These are phyloP conservation scores for Hanseniaspora clermontiae DNA, from an alignment of 805 yeast genomes.

Conservation along the genomic window DNA sequence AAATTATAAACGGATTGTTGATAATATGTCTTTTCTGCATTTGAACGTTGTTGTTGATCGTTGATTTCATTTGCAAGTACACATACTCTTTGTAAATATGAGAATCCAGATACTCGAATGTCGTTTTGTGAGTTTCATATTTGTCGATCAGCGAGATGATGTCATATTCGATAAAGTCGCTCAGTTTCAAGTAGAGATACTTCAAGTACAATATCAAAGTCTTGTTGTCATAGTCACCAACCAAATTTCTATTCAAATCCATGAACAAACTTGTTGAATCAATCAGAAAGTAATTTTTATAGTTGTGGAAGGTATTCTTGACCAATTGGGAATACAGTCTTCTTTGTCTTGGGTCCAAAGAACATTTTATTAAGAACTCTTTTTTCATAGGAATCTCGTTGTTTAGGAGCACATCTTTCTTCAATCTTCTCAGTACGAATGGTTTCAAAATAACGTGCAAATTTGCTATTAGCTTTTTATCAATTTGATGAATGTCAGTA, in stretches of 20 bases:
- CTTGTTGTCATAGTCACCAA: constrained; percentile 18
- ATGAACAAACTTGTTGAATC: constrained; percentile 42
- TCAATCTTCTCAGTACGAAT: constrained; percentile 69
- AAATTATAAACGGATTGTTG: constrained; percentile 73
- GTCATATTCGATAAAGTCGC: constrained; percentile 26
- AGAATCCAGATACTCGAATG: constrained; percentile 21
- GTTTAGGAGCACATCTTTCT: constrained; percentile 48
- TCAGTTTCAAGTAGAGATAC: constrained; percentile 21
- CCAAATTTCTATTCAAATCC: constrained; percentile 28
- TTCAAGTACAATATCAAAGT: constrained; percentile 1
- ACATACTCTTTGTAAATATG: constrained; percentile 25
- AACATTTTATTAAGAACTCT: constrained; percentile 70
- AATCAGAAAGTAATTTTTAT: constrained; percentile 36
- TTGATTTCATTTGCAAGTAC: constrained; percentile 34
- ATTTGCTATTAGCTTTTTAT: constrained; percentile 43
- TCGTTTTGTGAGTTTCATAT: constrained; percentile 1
- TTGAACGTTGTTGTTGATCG: constrained; percentile 50
- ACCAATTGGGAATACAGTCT: constrained; percentile 35
- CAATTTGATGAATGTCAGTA: constrained; percentile 32
- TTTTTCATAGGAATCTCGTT: constrained; percentile 71
- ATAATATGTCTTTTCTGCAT: constrained; percentile 81
- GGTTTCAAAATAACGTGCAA: constrained; percentile 83
- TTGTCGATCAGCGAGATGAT: constrained; percentile 31
- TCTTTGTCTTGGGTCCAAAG: constrained; percentile 51
- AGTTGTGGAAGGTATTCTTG: constrained; percentile 33